These are phyloP conservation scores for Stylosanthes scabra DNA, from an alignment of 331 rosid species.

Conservation along the genomic window DNA sequence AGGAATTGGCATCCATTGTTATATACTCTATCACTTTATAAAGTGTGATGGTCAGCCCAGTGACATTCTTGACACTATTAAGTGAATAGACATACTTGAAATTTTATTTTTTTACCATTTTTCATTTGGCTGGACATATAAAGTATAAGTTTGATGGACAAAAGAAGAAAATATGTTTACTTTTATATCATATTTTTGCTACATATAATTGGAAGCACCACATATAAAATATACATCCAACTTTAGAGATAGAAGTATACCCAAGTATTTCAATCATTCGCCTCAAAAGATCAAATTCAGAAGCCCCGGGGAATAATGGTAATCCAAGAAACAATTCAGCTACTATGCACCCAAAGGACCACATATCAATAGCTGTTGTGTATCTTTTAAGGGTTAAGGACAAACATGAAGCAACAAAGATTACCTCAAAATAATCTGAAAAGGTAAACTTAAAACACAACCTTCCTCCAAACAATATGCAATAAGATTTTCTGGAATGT, in stretches of 20 bases:
- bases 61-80: background rate
- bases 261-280: conserved; percentile 97
- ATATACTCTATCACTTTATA: no score
- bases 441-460: conserved; percentile 4
- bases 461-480: conserved; percentile 22
- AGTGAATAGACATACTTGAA: conserved; percentile 30
- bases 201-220: conserved; percentile 30
- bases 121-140: conserved; percentile 9
- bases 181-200: conserved; percentile 4
- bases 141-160: conserved; percentile 24
- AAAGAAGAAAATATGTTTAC: conserved; percentile 19
- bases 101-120: conserved; percentile 20
- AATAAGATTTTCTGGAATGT: background rate
- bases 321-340: conserved; percentile 97
- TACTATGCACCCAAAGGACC: conserved; percentile 99
- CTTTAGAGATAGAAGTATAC: conserved; percentile 57
- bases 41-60: no score
- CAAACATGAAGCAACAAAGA: conserved; percentile 28
- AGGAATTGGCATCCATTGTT: no score
- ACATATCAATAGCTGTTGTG: conserved; percentile 97
- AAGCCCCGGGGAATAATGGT: conserved; percentile 98
- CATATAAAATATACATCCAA: conserved; percentile 16
- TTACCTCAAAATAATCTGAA: conserved; percentile 29
- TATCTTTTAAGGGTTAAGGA: conserved; percentile 75
- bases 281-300: conserved; percentile 92